Conservation (phyloP, 2,329 filamentous ascomycete species). For the Arthrobotrys sphaeroides region DNA sequence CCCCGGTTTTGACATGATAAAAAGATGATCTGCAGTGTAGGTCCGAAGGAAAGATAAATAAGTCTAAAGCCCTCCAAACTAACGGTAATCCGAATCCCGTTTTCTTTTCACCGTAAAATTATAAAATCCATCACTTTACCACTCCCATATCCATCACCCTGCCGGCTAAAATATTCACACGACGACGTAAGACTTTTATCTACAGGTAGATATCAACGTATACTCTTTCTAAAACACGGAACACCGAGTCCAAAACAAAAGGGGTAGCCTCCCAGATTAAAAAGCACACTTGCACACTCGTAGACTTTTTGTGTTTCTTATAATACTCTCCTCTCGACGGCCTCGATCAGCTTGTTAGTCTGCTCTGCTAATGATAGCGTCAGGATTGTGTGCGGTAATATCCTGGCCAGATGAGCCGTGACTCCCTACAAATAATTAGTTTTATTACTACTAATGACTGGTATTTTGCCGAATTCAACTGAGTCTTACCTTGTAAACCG, state of each 20-base stretch:
- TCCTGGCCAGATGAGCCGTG: conserved; percentile 90
- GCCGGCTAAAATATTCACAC: background rate
- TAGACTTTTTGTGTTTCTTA: background rate
- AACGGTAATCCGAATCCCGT: background rate
- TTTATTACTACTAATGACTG: background rate
- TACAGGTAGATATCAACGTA: background rate
- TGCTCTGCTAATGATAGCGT: conserved; percentile 94
- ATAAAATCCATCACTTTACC: background rate
- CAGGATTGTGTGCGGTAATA: conserved; percentile 93
- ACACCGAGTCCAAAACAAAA: background rate
- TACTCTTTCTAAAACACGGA: conserved; percentile 3
- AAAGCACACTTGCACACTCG: background rate
- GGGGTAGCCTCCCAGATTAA: background rate
- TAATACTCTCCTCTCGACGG: conserved; percentile 73
- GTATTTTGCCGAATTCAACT: background rate
- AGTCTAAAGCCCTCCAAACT: no score
- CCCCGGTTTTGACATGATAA: background rate
- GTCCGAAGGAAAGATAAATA: background rate
- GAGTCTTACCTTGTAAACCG: conserved; percentile 79
- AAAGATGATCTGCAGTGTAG: background rate
- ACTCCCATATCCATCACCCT: background rate
- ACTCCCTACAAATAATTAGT: conserved; percentile 69
- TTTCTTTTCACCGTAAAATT: background rate
- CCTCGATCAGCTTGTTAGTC: conserved; percentile 90
- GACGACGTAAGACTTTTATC: conserved; percentile 10